phyloP scores from a whole-genome alignment of 2,329 filamentous ascomycete genomes.

The Aspergillus sp. region DNA sequence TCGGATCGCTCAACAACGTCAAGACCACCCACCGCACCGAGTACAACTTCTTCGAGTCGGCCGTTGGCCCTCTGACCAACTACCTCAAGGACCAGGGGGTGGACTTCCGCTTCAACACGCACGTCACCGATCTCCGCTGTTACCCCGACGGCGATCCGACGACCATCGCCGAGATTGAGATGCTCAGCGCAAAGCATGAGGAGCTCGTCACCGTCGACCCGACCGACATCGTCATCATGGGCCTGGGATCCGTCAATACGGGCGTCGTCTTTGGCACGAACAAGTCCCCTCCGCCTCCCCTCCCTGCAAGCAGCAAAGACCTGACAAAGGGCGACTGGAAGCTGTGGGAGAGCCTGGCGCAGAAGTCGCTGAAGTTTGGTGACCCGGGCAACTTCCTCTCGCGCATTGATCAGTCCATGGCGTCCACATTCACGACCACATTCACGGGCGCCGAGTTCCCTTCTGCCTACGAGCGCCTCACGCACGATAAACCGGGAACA shows the following conservation, averaged over 20 bases:
- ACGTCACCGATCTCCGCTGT: constrained; percentile 28
- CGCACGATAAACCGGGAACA: constrained; percentile 35
- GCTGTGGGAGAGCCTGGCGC: constrained; percentile 42
- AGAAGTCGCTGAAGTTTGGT: constrained; percentile 39
- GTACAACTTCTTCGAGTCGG: constrained; percentile 33
- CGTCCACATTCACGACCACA: constrained; percentile 47
- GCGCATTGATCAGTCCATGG: constrained; percentile 38
- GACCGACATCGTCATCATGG: constrained; percentile 45
- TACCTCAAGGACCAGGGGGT: constrained; percentile 32
- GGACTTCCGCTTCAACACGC: constrained; percentile 31
- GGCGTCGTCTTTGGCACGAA: constrained; percentile 40
- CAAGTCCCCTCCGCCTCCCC: constrained; percentile 24
- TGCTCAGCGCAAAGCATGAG: constrained; percentile 26
- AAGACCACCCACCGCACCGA: constrained; percentile 28
- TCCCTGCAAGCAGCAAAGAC: constrained; percentile 18
- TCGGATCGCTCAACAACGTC: constrained; percentile 28
- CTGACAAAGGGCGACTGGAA: constrained; percentile 40
- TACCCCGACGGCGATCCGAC: constrained; percentile 29
- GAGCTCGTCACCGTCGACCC: constrained; percentile 32
- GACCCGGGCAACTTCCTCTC: constrained; percentile 40
- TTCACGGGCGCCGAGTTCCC: constrained; percentile 37
- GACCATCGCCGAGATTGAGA: constrained; percentile 36
- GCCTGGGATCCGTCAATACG: constrained; percentile 45
- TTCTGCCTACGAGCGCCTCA: constrained; percentile 27
- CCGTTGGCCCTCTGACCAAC: constrained; percentile 28